Base-by-base conservation (phyloP, 768 basidiomycete genomes). In the Dacryopinax spathularia region DNA sequence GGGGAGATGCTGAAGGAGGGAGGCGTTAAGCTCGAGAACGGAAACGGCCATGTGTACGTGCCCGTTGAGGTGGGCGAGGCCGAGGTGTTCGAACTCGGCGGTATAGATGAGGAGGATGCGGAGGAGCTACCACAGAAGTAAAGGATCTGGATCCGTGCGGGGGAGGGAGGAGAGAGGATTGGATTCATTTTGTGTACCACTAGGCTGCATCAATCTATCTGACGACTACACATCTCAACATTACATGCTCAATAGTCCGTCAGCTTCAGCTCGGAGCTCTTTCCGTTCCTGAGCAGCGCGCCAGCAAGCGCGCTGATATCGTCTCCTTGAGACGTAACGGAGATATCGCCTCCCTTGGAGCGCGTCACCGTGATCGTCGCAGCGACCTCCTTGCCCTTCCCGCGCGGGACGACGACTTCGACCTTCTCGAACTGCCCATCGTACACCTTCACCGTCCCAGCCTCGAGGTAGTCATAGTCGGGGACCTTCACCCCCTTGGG, bases 401-500 rank as follows among this genome's bases (percentile, higher is more conserved):
- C 80, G 2, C 68, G 68, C 0, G 81, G 80, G 22, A 84, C 73
- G n/a, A 75, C 75, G 16, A 74, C 73, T 60, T 75, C 67, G 33
- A 70, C 71, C 15, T 66, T 66, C 60, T 75, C 72, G 37, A 78
- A 78, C n/a, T 70, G 75, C 37, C 81, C 69, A 65, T 79, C 80
- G 69, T 85, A 87, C 33, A 80, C 75, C 44, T 79, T 77, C 37
- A 84, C 73, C 64, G 84, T 79, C 22, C 84, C 61, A 27, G 74
- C 73, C 66, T 76, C 68, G 63, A 74, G 73, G 65, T 80, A 83
- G 34, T 84, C 80, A 68, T 87, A 87, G 70, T 87, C 86, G 3
- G 86, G 85, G 1, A 79, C 76, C 27, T 76, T 77, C 22, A 77
- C 73, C 29, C 77, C 75, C 33, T 74, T 69, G 18, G 84, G 81